Evolutionary conservation across 2,329 filamentous ascomycete genomes (phyloP).

Genomic region (Pleoardoris graminearum): DNA sequence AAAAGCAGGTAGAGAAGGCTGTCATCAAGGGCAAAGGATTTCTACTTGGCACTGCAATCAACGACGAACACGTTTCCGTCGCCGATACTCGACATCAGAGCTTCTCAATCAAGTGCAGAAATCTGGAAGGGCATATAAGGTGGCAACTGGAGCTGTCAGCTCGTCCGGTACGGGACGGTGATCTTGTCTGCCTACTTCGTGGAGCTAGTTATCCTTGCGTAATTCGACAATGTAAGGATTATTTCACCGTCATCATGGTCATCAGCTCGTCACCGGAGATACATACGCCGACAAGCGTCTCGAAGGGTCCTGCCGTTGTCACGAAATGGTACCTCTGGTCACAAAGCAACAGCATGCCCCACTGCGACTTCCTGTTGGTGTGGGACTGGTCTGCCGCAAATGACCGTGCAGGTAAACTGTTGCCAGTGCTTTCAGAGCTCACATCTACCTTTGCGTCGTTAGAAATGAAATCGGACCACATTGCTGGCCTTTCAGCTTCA

Average conservation of each 20-base stretch:
- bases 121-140: too few relatives aligned
- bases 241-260: conserved; percentile 3
- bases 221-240: conserved; percentile 4
- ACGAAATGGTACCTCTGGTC: neutral
- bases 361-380: neutral
- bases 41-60: neutral
- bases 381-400: neutral
- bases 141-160: neutral
- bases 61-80: too few relatives aligned
- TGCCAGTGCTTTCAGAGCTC: too few relatives aligned
- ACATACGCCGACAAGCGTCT: too few relatives aligned
- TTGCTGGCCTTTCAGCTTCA: neutral
- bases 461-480: too few relatives aligned
- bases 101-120: too few relatives aligned
- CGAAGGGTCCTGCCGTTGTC: too few relatives aligned
- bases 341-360: neutral
- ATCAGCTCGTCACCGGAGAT: neutral
- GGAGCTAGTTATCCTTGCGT: conserved; percentile 10
- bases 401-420: too few relatives aligned
- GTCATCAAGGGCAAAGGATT: neutral
- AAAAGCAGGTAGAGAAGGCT: conserved; percentile 1
- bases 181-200: conserved; percentile 11
- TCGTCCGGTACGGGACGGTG: conserved; percentile 9
- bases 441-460: too few relatives aligned
- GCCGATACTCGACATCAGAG: too few relatives aligned